Percentiles rank a stretch among this genome's conserved stretches.
These are phyloP conservation scores for Neurospora crassa DNA, from an alignment of 2,329 filamentous ascomycete genomes.

Conservation along the genomic window DNA sequence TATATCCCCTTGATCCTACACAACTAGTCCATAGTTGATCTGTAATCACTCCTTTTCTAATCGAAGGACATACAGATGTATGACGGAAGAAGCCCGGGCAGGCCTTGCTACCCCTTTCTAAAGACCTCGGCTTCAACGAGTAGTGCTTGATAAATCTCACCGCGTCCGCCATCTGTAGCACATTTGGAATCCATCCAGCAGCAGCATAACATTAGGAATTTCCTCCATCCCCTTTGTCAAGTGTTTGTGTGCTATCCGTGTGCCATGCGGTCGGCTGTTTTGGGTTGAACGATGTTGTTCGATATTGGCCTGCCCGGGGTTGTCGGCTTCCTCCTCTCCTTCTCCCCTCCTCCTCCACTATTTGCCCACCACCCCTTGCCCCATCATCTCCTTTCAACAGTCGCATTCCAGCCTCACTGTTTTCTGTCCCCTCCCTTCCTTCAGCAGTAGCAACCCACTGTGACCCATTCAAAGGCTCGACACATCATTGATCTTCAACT, in stretches of 20 bases:
- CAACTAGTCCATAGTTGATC: background rate
- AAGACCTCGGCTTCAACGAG: background rate
- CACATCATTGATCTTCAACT: slow-evolving; percentile 52
- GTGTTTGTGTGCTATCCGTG: background rate
- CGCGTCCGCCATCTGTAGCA: background rate
- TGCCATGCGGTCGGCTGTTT: background rate
- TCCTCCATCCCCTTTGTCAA: background rate
- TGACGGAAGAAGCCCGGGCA: background rate
- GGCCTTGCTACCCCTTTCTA: background rate
- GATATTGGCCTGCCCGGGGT: background rate
- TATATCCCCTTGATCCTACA: background rate
- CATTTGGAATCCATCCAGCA: background rate
- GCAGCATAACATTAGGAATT: background rate
- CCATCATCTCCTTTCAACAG: background rate
- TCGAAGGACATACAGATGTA: background rate
- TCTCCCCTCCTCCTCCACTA: background rate
- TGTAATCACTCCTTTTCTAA: background rate
- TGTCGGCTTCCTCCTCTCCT: background rate
- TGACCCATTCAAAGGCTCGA: background rate
- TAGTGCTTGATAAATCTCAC: background rate
- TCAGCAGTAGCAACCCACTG: slow-evolving; percentile 17
- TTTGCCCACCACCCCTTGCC: background rate
- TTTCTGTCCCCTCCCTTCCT: slow-evolving; percentile 17
- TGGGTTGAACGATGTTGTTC: background rate
- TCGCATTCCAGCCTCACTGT: background rate